A percentile compares a stretch with the other conserved stretches of the same genome.
phyloP scores from a whole-genome alignment of 768 basidiomycete species.

The Suillus placidus region DNA sequence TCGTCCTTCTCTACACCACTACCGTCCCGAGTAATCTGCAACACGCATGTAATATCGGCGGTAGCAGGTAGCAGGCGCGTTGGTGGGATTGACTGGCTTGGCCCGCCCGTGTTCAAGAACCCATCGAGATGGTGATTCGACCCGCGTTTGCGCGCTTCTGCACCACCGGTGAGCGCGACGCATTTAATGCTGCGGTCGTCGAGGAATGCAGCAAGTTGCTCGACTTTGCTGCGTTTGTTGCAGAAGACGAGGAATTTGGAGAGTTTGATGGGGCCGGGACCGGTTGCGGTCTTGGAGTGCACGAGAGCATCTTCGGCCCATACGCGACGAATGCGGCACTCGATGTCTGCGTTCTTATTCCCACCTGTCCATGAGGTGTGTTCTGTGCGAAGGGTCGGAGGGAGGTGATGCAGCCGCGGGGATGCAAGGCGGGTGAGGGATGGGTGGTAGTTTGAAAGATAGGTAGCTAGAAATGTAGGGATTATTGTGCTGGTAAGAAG shows the following conservation, averaged over 20 bases:
- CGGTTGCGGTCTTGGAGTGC: conserved; percentile 29
- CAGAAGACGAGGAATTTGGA: conserved; percentile 83
- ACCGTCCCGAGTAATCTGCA: too few species aligned
- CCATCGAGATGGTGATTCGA: conserved; percentile 74
- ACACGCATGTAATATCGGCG: too few species aligned
- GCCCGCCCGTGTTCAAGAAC: conserved; percentile 52
- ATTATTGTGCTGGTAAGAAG: conserved; percentile 87
- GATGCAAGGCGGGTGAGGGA: conserved; percentile 71
- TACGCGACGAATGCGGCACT: conserved; percentile 70
- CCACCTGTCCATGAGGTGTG: conserved; percentile 79
- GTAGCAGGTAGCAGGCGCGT: too few species aligned
- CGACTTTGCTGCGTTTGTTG: conserved; percentile 73
- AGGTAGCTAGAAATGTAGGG: conserved; percentile 69
- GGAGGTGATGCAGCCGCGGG: conserved; percentile 78
- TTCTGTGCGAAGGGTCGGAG: conserved; percentile 67
- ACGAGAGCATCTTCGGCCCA: conserved; percentile 68
- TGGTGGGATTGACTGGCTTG: too few species aligned
- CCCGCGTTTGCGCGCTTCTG: conserved; percentile 60
- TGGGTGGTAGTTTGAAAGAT: conserved; percentile 67
- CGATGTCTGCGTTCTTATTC: conserved; percentile 80
- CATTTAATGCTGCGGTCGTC: conserved; percentile 61
- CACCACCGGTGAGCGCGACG: conserved; percentile 65
- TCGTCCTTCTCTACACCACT: too few species aligned
- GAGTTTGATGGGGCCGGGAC: conserved; percentile 34
- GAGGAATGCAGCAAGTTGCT: conserved; percentile 61